Evolutionary conservation across 2,329 filamentous ascomycete species (phyloP), one percentile per base, ranked within the genome.

Genomic region (Nigrograna mackinnonii): DNA sequence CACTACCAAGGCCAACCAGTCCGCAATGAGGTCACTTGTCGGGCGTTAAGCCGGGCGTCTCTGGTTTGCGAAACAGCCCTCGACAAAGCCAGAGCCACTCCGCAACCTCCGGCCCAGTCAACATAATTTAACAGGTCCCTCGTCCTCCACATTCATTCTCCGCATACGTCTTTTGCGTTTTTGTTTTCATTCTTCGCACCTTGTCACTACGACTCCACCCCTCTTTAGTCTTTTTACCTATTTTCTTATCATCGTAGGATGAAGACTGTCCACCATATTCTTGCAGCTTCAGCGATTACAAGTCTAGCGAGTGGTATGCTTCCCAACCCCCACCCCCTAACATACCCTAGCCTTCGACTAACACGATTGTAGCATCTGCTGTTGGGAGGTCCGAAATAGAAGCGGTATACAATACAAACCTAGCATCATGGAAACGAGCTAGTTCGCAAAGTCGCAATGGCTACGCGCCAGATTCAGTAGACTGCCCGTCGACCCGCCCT

Each of bases 401-500:
- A 20, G 46, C 47, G 28, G 46, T 52, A 31, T 38, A 47, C 19
- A 39, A 49, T 42, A 50, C 37, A 4, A 43, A 31, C 24, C 17
- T 58, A 26, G 56, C 54, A 11, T 17, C 49, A 21, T 61, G 53
- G 47, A 66, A 58, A 45, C 71, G 78, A 38, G 75, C 76, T 3
- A 55, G 78, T 1, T 76, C 79, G 1, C 76, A 82, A 57, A 76
- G 80, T 28, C 76, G 84, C 4, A 75, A 87, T 58, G 82, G 83
- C 47, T 96, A 96, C 67, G 80, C 83, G 2, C 91, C 91, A 0
- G 71, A 77, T 22, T 63, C 71, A 5, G 85, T 88, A 31, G 67
- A 79, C 49, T 96, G 91, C 59, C 90, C 91, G 4, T 70, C 75
- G 5, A 74, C 74, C n/a, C 78, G 82, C 33, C 91, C 91, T 1